Base-by-base conservation (phyloP, 768 basidiomycete genomes). In the Astraeus odoratus region DNA sequence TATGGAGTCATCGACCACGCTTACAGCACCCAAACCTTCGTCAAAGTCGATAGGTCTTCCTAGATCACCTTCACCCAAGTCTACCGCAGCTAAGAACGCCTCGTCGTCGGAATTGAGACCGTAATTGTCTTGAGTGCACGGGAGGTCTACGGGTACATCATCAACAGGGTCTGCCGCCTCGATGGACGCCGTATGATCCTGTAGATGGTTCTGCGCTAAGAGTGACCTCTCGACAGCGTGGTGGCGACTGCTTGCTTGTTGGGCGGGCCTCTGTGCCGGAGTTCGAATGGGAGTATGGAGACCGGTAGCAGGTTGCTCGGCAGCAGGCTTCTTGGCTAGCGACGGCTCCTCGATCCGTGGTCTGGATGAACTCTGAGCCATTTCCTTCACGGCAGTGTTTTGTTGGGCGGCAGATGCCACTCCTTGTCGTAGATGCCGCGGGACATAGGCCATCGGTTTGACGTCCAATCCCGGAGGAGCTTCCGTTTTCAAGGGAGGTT, bases 91-190 rank as follows among this genome's bases (percentile, higher is more conserved):
- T 27, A 81, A 66, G 53, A 85, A 74, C 2, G 72, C 78, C 43
- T 80, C 83, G 43, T 86, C 85, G 31, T 88, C 81, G 1, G 81
- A 82, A 45, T 69, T 67, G 51, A 79, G 74, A 9, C 68, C 67
- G 50, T 74, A 80, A 0, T 71, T 51, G 15, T 67, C 67, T 1
- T 63, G 63, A 20, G 54, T 53, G 27, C 48, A 39, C 26, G 47
- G 27, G 8, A 48, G 23, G 9, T 47, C 50, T 10, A 42, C 43
- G 31, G 34, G 5, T 22, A 43, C 10, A 22, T 43, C 38, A n/a
- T 55, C 47, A 2, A 35, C 51, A 15, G 41, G 6, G 4, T 40
- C 43, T 22, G 44, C 26, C 12, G 24, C 13, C 4, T 51, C 45
- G 22, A 47, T 54, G 7, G 60, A 43, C 4, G 45, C 50, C 4